phyloP scores from a whole-genome alignment of 2,329 filamentous ascomycete genomes.

The Ceratocystis smalleyi region DNA sequence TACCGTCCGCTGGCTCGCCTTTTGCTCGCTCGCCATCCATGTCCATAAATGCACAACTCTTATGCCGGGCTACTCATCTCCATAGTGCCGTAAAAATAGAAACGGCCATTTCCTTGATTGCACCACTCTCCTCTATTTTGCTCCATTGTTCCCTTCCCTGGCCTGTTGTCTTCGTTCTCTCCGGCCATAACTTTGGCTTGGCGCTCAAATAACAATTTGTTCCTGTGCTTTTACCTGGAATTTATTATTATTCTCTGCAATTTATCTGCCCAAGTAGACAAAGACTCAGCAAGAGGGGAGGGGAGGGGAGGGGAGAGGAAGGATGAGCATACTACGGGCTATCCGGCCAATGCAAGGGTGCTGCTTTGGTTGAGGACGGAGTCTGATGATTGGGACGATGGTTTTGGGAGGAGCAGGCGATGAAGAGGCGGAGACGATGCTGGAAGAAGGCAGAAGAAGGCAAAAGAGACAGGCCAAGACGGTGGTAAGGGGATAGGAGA shows the following conservation, averaged over 20 bases:
- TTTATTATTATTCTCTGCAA: background rate
- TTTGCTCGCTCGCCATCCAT: background rate
- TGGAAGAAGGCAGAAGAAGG: background rate
- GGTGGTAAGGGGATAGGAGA: background rate
- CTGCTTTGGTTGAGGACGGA: background rate
- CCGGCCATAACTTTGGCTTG: background rate
- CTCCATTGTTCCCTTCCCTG: background rate
- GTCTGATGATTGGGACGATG: background rate
- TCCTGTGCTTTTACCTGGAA: too few species aligned
- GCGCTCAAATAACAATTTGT: background rate
- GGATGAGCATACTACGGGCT: background rate
- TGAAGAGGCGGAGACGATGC: background rate
- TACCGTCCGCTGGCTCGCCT: background rate
- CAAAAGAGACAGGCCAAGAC: background rate
- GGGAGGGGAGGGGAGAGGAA: background rate
- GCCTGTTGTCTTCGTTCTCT: constrained; percentile 1
- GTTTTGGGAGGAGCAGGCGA: background rate
- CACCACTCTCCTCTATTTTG: background rate
- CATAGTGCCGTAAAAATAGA: background rate
- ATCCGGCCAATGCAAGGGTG: background rate
- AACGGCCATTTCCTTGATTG: background rate
- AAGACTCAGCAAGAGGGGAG: background rate
- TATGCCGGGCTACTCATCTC: background rate
- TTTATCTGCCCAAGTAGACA: background rate
- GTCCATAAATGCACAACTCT: background rate